Conservation (phyloP, 768 basidiomycete species). For the Calocera viscosa region DNA sequence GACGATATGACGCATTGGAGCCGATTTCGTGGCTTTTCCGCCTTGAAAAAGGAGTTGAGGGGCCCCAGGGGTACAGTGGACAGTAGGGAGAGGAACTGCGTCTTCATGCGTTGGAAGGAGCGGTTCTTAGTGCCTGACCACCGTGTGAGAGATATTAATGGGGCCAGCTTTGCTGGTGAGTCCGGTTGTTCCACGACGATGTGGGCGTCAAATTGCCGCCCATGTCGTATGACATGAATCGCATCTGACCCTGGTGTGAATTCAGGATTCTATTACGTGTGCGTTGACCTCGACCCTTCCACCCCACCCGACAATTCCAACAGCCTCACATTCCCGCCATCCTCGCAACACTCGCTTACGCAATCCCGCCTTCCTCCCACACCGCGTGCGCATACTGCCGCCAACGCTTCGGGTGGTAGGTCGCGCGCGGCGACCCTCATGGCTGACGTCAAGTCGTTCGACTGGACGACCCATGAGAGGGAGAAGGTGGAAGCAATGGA, state of each 20-base stretch:
- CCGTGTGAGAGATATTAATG: constrained; percentile 83
- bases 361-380: constrained; percentile 24
- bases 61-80: constrained; percentile 65
- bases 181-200: constrained; percentile 13
- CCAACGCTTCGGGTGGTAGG: constrained; percentile 15
- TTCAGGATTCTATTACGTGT: constrained; percentile 86
- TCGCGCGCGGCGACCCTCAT: constrained; percentile 9
- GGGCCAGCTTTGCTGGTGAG: constrained; percentile 87
- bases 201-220: constrained; percentile 7
- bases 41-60: constrained; percentile 66
- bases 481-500: constrained; percentile 30
- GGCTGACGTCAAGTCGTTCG: constrained; percentile 15
- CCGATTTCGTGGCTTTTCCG: constrained; percentile 79
- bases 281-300: constrained; percentile 64
- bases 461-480: constrained; percentile 31
- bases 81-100: constrained; percentile 47
- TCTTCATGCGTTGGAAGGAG: constrained; percentile 98
- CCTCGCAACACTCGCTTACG: constrained; percentile 28
- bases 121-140: constrained; percentile 91
- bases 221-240: background rate
- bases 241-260: constrained; percentile 14
- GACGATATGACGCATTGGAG: constrained; percentile 93
- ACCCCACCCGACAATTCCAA: constrained; percentile 36
- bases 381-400: constrained; percentile 25
- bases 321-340: constrained; percentile 23